Evolutionary conservation across 202 grass and related monocot genomes (phyloP), one percentile per base, ranked within the genome.

Genomic region (Saccharum hybrid): DNA sequence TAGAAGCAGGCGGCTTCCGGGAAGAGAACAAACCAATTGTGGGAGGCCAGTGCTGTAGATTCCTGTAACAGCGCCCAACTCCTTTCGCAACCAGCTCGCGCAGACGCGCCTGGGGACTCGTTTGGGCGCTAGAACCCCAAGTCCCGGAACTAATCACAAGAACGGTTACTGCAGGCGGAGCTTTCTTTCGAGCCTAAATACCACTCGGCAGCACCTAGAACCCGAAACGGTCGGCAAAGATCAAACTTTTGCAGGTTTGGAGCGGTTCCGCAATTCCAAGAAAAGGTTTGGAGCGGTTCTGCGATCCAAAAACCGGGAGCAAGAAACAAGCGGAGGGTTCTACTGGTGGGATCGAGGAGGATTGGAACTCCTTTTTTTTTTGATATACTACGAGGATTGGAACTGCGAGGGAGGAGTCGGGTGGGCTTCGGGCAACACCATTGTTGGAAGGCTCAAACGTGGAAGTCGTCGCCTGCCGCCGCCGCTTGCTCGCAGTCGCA

Each of bases 401-500:
- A 2, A 2, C 2, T 26, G 13, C 45, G 76, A 73, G 34, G 45
- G 28, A 14, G 56, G 26, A 75, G 68, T 49, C 34, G 18, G 10
- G 30, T 64, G 4, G 28, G 41, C 12, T 61, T 63, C 13, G 11
- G n/a, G n/a, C n/a, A n/a, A n/a, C n/a, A n/a, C n/a, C n/a, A n/a
- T n/a, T n/a, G n/a, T n/a, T n/a, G 30, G 84, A 86, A 68, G 5
- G 61, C 46, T 75, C 84, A 81, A 86, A 86, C 60, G 46, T 74
- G 82, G 63, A 71, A 60, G 28, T 19, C 81, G 68, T 84, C 63
- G 37, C 11, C 70, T 23, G 45, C 65, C 45, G 10, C 37, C 16
- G 81, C 45, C 33, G 45, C 16, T n/a, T 49, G 41, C 56, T 23
- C 56, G n/a, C 56, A 10, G 56, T 23, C 21, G 56, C n/a, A 60